Evolutionary conservation across 164 flowering plant genomes (phyloP).

Genomic region (Kingdonia uniflora): DNA sequence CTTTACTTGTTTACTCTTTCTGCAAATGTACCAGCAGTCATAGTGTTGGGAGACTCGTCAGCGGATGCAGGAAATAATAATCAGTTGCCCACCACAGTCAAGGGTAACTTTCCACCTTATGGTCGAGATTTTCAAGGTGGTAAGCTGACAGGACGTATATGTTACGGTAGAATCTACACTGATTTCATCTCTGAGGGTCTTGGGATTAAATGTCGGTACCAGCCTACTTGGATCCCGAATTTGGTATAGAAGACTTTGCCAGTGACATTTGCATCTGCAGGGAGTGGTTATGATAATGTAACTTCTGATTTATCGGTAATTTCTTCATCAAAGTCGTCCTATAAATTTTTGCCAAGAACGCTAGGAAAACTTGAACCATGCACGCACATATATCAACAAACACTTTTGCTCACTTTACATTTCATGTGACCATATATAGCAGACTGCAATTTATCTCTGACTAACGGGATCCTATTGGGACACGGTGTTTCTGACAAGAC

Average conservation of each 20-base stretch:
- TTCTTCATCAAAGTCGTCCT: no score
- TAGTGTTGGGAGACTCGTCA: neutral
- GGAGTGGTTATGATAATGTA: neutral
- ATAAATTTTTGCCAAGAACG: no score
- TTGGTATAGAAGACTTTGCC: conserved; percentile 1
- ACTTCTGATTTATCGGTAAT: neutral
- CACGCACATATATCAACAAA: no score
- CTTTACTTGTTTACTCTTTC: no score
- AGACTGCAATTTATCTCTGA: no score
- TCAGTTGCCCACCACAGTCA: neutral
- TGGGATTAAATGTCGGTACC: neutral
- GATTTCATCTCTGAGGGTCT: conserved; percentile 1
- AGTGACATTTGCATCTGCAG: conserved; percentile 4
- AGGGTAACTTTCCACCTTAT: neutral
- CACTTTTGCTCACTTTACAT: no score
- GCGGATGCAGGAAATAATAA: conserved; percentile 3
- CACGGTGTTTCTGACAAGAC: no score
- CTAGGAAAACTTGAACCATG: no score
- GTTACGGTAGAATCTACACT: neutral
- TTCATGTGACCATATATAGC: no score
- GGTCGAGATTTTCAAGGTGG: conserved; percentile 1
- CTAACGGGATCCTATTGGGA: no score
- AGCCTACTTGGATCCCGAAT: neutral
- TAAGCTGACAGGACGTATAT: neutral
- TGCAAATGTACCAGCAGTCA: neutral